Base-by-base conservation (phyloP, 2,329 filamentous ascomycete species). In the Talaromyces rugulosus region DNA sequence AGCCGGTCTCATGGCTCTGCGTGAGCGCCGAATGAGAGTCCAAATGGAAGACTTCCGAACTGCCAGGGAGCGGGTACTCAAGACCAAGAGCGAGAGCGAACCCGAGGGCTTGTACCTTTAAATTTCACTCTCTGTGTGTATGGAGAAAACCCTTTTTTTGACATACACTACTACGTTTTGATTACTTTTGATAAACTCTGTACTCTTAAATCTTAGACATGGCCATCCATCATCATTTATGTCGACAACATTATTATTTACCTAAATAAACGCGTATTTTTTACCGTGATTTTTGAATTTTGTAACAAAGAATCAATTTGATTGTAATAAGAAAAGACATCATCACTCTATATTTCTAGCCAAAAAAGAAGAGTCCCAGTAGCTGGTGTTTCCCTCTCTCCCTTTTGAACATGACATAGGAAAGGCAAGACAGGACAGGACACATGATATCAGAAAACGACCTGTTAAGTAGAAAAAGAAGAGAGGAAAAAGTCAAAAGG, bases 101-200 rank as follows among this genome's bases (percentile, higher is more conserved):
- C 95, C 96, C 0, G 95, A 99, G 81, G 95, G 95, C 69, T 81
- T 99, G 85, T 99, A 99, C 82, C 87, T 99, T 89, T 99, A 97
- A 74, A 6, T 14, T 31, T 31, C 11, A 5, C 12, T 7, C 16
- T 14, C 50, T n/a, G 14, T 11, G 44, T 31, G 28, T 31, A 53
- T 53, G 27, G 50, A 7, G 16, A 31, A 51, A 8, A 5, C 8
- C 5, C 3, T 51, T 12, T 30, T 36, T 51, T 27, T 58, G 36
- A 18, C 14, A 40, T 44, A 42, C 18, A 23, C 33, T 28, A 18
- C 52, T 36, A 27, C 31, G 50, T 23, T 4, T 36, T 51, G 42
- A 57, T 47, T 28, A 56, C 31, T 31, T 23, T 23, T 23, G 23
- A 23, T 23, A 23, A 23, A 23, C 23, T 23, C 23, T 61, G 59